These are phyloP conservation scores for Kitagawia praeruptora DNA, from an alignment of 129 eudicot species.

Conservation along the genomic window DNA sequence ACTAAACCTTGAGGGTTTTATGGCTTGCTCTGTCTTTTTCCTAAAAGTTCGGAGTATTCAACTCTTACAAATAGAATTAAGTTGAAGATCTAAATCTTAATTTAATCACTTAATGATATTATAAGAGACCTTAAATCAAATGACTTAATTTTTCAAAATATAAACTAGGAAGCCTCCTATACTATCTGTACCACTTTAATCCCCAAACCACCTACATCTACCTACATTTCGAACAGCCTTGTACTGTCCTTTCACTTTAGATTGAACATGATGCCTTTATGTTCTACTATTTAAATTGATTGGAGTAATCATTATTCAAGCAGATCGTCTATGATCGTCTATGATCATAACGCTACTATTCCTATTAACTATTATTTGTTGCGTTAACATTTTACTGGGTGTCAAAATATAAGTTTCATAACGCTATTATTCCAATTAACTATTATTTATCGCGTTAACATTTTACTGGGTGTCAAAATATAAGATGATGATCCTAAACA, in stretches of 20 bases:
- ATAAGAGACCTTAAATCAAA: neutral
- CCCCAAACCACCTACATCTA: neutral
- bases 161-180: neutral
- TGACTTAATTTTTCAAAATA: neutral
- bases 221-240: neutral
- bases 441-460: too few relatives aligned
- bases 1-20: neutral
- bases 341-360: too few relatives aligned
- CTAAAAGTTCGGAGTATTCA: neutral
- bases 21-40: too few relatives aligned
- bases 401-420: too few relatives aligned
- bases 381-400: too few relatives aligned
- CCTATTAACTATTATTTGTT: too few relatives aligned
- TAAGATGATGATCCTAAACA: neutral
- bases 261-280: neutral
- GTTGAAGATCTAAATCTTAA: neutral
- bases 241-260: neutral
- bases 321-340: too few relatives aligned
- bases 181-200: neutral
- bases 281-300: too few relatives aligned
- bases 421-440: too few relatives aligned
- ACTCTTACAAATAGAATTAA: neutral
- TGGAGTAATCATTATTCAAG: too few relatives aligned
- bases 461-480: neutral
- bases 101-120: neutral